Percentiles rank a stretch among this genome's conserved stretches.
These are phyloP conservation scores for Hericium coralloides DNA, from an alignment of 768 basidiomycete genomes.

Conservation along the genomic window DNA sequence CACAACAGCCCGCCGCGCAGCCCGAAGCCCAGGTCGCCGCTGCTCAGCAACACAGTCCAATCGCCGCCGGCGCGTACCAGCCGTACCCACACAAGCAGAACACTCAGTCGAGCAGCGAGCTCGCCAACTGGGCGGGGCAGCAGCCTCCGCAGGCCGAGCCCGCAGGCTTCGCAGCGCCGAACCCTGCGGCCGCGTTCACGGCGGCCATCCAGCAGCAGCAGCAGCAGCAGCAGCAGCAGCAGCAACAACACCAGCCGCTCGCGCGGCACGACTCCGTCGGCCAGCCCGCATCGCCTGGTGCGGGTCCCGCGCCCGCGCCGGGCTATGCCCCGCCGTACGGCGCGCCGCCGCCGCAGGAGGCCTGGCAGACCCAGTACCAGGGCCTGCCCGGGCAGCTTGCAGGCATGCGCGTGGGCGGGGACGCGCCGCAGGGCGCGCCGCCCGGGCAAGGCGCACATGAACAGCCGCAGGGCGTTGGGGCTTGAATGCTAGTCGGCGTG, in stretches of 20 bases:
- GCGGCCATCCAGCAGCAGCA: slow-evolving; percentile 4
- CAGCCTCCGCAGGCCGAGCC: background rate
- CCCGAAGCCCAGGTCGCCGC: background rate
- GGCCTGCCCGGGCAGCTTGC: slow-evolving; percentile 7
- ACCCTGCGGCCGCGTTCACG: background rate
- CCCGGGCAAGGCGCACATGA: background rate
- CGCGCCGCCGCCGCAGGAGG: background rate
- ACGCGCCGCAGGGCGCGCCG: background rate
- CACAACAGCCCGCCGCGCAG: background rate
- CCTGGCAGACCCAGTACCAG: slow-evolving; percentile 6
- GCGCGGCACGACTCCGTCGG: slow-evolving; percentile 1
- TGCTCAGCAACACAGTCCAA: background rate
- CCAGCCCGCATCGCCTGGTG: slow-evolving; percentile 10
- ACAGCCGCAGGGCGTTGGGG: background rate
- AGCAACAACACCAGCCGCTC: slow-evolving; percentile 4
- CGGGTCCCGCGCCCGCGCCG: background rate
- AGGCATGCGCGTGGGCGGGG: slow-evolving; percentile 12
- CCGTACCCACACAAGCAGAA: background rate
- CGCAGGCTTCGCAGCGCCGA: background rate
- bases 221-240: slow-evolving; percentile 3
- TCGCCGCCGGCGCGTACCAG: background rate
- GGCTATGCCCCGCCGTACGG: background rate
- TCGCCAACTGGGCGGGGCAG: background rate
- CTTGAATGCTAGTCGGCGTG: background rate
- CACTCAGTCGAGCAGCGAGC: background rate